Evolutionary conservation across 371 early-diverging fungal genomes (phyloP), one percentile per base, ranked within the genome.

Genomic region (Mortierella sp.): DNA sequence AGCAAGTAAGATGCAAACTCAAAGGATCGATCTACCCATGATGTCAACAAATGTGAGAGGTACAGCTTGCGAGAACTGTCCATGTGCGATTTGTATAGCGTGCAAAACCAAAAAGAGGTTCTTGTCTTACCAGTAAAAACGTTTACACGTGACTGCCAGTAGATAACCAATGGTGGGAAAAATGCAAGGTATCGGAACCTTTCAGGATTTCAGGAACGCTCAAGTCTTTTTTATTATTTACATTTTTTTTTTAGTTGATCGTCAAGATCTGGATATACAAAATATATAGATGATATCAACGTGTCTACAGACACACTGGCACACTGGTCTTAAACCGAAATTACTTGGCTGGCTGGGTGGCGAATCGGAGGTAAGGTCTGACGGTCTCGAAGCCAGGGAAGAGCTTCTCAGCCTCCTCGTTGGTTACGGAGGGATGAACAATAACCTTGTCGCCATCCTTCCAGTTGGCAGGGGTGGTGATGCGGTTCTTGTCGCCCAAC

Each of bases 401-500:
- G 32, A 95, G 67, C 72, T 87, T 87, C 24, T 88, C 88, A 50
- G 97, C 97, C 84, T 95, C 94, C 64, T 94, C 95, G 72, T 94
- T 92, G 32, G 90, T 84, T 43, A 97, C 94, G 22, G 92, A 88
- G 59, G 94, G 94, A 76, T 95, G 98, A 40, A 97, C 92, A 76
- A 98, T 96, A 53, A 98, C 96, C 73, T 96, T 92, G 63, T 93
- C 93, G 32, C 93, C 95, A 62, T 89, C 87, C 85, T 88, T 91
- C 98, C 98, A 98, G 88, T 96, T 93, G 74, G 94, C 97, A 19
- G 98, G 98, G 28, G 98, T 98, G 28, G 97, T 96, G 77, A 97
- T 92, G 38, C 93, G 92, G 83, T 94, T 87, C 75, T 88, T 88
- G 84, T 98, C 97, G 63, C 92, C 92, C 58, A 97, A 87, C 86